Conservation (phyloP, 2,329 filamentous ascomycete species). For the Fusarium multiceps region DNA sequence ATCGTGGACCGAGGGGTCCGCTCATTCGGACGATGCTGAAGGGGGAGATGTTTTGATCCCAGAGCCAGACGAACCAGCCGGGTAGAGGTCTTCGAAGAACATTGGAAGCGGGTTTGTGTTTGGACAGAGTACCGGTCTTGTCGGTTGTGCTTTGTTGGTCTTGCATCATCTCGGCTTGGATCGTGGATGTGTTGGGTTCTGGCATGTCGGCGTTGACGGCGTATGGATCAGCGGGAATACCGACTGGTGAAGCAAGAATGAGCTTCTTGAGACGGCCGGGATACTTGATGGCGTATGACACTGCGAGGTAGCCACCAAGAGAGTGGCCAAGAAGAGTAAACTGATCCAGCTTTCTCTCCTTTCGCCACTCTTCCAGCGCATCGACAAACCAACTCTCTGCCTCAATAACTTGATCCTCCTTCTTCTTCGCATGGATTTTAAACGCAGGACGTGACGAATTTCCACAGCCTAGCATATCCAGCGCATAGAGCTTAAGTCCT, state of each 20-base stretch:
- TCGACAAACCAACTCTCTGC: constrained; percentile 97
- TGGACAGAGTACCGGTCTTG: constrained; percentile 52
- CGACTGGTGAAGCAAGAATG: constrained; percentile 93
- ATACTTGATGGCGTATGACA: constrained; percentile 96
- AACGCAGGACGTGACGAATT: constrained; percentile 87
- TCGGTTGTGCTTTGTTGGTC: constrained; percentile 69
- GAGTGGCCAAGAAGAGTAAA: constrained; percentile 96
- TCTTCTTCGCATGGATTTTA: constrained; percentile 84
- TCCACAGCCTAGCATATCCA: constrained; percentile 97
- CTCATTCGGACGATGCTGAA: constrained; percentile 91
- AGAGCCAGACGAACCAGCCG: constrained; percentile 90
- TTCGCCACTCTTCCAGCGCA: constrained; percentile 94
- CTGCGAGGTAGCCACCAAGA: constrained; percentile 92
- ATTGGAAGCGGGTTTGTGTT: constrained; percentile 47
- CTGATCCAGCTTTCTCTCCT: constrained; percentile 86
- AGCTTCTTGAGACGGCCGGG: constrained; percentile 95
- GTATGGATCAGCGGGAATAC: constrained; percentile 93
- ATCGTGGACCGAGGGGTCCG: constrained; percentile 87
- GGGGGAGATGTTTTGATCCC: constrained; percentile 96
- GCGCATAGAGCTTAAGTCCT: constrained; percentile 89
- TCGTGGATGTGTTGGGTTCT: constrained; percentile 76
- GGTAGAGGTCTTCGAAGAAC: constrained; percentile 70
- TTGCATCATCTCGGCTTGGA: constrained; percentile 82
- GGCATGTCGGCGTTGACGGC: constrained; percentile 85
- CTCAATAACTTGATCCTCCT: constrained; percentile 82